Evolutionary conservation across 345 rosid species (phyloP), one percentile per base, ranked within the genome.

Genomic region (Arabidopsis arenosa): DNA sequence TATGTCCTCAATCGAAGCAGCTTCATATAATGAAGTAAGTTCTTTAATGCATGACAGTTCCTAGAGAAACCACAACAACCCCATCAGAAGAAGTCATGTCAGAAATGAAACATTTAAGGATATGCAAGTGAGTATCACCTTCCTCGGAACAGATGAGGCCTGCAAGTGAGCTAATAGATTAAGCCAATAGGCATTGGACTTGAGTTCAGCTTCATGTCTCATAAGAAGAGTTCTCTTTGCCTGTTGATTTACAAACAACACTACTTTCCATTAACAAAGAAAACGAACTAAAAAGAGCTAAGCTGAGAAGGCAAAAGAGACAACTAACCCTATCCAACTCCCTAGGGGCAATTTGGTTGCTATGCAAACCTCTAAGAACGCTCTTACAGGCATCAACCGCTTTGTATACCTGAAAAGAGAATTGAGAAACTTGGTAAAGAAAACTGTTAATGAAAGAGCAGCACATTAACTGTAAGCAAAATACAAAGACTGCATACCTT

Each of bases 161-260:
- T 96, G 99, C 86, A 93, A 82, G 82, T 96, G 99, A 75, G 98
- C 94, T 72, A 96, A 81, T 75, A 96, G 82, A 61, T 97, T 97
- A 68, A 96, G 98, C 99, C 99, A 96, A 79, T 96, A 96, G 7
- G 96, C 96, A 84, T 96, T 96, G 78, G 99, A 93, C 85, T 96
- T 96, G 18, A 93, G 85, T 79, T 96, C 99, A 73, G 98, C 98
- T 84, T 96, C 99, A 82, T 96, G 99, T 70, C 98, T 89, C 99
- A 96, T 93, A 44, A 96, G 83, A 67, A 96, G 91, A 43, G 99
- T 93, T 44, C 97, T 86, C 79, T 87, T 96, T 71, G 99, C 99
- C 99, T 95, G 91, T 70, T 57, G 17, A 63, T 68, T 37, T 6
- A 62, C 65, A 58, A 67, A 63, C 54, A 66, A 54, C 12, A 28